Evolutionary conservation across 495 filamentous ascomycete genomes (phyloP), one percentile per base, ranked within the genome.

Genomic region (Aspergillus cavernicola): DNA sequence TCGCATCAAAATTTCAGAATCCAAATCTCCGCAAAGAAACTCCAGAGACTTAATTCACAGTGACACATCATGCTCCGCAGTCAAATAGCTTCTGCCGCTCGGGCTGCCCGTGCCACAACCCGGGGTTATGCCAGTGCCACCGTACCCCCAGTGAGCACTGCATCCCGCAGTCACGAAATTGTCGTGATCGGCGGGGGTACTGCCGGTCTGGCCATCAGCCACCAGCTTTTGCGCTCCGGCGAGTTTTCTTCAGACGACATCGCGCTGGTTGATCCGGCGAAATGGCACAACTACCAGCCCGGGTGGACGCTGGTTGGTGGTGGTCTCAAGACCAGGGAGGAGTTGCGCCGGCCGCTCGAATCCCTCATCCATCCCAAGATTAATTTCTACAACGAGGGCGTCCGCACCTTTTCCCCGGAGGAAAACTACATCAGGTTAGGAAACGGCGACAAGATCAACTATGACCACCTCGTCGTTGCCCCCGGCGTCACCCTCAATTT

Each of bases 221-320:
- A 85, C 55, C 84, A 87, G 63, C 77, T 87, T 4, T 74, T 85
- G 6, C 72, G 72, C 22, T 72, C 72, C 4, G 73, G 78, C 35
- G 74, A 76, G 40, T 82, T 85, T 56, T 56, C 66, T 0, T 74
- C 77, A 39, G 75, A 85, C 37, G 84, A 87, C 52, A 82, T 87
- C 52, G 84, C 84, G n/a, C 64, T 87, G 33, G 64, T 87, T 40
- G 84, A 87, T 62, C 84, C 84, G 0, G 74, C 84, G 0, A 60
- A 74, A 54, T 82, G 74, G 68, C 84, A 87, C 67, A 77, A 86
- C 71, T 87, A 86, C 68, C 84, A 87, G 65, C 83, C 84, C 2
- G 84, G 84, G 49, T 87, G 84, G 84, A 86, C 84, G 10, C 73
- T 87, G 3, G 84, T 86, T 31, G 83, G 80, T 40, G 82, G 83